These are phyloP conservation scores for Arthrobotrys conoides DNA, from an alignment of 2,329 filamentous ascomycete genomes.

Conservation along the genomic window DNA sequence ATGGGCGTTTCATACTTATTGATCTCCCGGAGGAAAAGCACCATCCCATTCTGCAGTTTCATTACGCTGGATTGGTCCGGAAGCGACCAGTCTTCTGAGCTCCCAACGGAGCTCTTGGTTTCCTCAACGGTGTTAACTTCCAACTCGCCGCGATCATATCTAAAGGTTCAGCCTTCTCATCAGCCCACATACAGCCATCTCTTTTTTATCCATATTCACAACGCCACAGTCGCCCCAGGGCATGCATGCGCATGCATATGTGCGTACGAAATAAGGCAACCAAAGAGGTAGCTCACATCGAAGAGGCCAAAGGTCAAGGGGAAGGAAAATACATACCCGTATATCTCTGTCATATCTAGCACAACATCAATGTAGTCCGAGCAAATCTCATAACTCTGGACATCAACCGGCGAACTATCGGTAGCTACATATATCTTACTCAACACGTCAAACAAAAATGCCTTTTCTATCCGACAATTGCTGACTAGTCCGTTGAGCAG, in stretches of 20 bases:
- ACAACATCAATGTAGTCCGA: slow-evolving; percentile 99
- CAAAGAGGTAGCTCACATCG: not conserved
- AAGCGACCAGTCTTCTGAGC: slow-evolving; percentile 66
- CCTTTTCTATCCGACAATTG: slow-evolving; percentile 96
- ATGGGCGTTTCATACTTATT: slow-evolving; percentile 69
- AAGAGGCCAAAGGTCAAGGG: not conserved
- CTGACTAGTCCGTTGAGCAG: slow-evolving; percentile 94
- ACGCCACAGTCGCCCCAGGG: not conserved
- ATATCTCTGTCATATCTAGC: slow-evolving; percentile 95
- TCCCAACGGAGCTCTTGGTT: slow-evolving; percentile 52
- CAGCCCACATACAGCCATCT: slow-evolving; percentile 38
- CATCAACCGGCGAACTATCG: slow-evolving; percentile 91
- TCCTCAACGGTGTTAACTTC: slow-evolving; percentile 68
- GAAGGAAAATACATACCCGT: slow-evolving; percentile 74
- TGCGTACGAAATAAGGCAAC: not conserved
- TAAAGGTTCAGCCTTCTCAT: slow-evolving; percentile 20
- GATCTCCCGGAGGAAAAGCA: slow-evolving; percentile 77
- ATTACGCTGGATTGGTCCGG: slow-evolving; percentile 77
- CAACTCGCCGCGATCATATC: slow-evolving; percentile 70
- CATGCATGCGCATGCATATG: not conserved
- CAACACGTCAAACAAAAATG: slow-evolving; percentile 96
- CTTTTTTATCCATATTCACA: not conserved
- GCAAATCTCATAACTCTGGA: slow-evolving; percentile 97
- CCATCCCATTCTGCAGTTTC: slow-evolving; percentile 78
- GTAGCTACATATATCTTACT: slow-evolving; percentile 99